Conservation (phyloP, 2,329 filamentous ascomycete species). For the Nemania abortiva region DNA sequence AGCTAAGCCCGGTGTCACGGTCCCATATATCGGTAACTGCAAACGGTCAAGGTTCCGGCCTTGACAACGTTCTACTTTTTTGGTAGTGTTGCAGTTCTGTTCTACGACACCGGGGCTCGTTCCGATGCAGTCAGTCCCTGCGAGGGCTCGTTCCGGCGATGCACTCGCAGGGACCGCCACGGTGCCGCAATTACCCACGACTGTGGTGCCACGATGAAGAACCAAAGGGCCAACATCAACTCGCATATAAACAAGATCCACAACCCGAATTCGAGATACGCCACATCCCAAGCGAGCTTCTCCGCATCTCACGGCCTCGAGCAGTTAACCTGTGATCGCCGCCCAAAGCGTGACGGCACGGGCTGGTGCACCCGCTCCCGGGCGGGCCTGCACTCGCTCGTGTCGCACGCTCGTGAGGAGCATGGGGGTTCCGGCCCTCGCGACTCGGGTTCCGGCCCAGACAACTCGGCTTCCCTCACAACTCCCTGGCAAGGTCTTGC, state of each 20-base stretch:
- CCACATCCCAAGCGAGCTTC: slow-evolving; percentile 2
- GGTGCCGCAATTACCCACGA: not conserved
- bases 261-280: not conserved
- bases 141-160: not conserved
- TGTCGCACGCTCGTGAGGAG: slow-evolving; percentile 12
- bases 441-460: too few relatives aligned
- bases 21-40: too few relatives aligned
- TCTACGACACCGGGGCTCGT: too few relatives aligned
- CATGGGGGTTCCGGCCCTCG: not conserved
- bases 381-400: not conserved
- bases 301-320: not conserved
- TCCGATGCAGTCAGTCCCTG: too few relatives aligned
- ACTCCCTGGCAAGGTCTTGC: not conserved
- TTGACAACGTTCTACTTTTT: too few relatives aligned
- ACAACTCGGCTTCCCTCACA: not conserved
- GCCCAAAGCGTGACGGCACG: slow-evolving; percentile 7
- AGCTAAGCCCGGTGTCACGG: too few relatives aligned
- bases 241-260: slow-evolving; percentile 19
- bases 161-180: not conserved
- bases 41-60: too few relatives aligned
- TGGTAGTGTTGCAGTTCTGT: too few relatives aligned
- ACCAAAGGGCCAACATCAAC: not conserved
- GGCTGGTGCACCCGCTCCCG: not conserved
- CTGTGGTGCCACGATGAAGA: not conserved
- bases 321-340: slow-evolving; percentile 6